phyloP scores from a whole-genome alignment of 2,329 filamentous ascomycete genomes.

The Tothia fuscella region DNA sequence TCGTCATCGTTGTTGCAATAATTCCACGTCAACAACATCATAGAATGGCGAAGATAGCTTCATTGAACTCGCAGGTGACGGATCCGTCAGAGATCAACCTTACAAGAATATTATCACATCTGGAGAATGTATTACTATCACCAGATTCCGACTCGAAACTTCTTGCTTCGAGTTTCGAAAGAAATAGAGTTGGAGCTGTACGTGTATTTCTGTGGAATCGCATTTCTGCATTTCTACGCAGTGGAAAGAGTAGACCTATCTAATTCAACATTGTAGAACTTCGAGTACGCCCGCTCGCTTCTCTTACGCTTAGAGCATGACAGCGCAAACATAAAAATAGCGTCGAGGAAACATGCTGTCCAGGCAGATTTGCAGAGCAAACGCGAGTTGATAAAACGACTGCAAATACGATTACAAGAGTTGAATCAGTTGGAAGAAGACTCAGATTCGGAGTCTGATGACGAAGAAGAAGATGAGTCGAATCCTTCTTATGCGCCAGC shows the following conservation, averaged over 20 bases:
- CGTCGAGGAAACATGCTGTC: slow-evolving; percentile 47
- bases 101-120: background rate
- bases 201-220: background rate
- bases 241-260: no score
- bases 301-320: slow-evolving; percentile 39
- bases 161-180: slow-evolving; percentile 1
- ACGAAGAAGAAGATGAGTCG: slow-evolving; percentile 26
- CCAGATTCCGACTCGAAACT: background rate
- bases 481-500: slow-evolving; percentile 18
- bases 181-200: slow-evolving; percentile 2
- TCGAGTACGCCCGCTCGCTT: slow-evolving; percentile 57
- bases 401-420: slow-evolving; percentile 56
- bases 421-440: slow-evolving; percentile 41
- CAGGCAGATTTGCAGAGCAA: slow-evolving; percentile 54
- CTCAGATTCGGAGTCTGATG: slow-evolving; percentile 26
- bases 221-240: background rate
- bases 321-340: slow-evolving; percentile 31
- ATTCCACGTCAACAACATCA: no score
- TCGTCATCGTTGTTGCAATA: no score
- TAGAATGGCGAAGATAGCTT: no score
- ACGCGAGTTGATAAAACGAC: slow-evolving; percentile 51
- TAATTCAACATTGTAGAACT: slow-evolving; percentile 42
- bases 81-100: slow-evolving; percentile 2
- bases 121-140: background rate
- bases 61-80: no score